A percentile compares a stretch with the other conserved stretches of the same genome.
phyloP scores from a whole-genome alignment of 2,329 filamentous ascomycete species.

The Apiospora marii region DNA sequence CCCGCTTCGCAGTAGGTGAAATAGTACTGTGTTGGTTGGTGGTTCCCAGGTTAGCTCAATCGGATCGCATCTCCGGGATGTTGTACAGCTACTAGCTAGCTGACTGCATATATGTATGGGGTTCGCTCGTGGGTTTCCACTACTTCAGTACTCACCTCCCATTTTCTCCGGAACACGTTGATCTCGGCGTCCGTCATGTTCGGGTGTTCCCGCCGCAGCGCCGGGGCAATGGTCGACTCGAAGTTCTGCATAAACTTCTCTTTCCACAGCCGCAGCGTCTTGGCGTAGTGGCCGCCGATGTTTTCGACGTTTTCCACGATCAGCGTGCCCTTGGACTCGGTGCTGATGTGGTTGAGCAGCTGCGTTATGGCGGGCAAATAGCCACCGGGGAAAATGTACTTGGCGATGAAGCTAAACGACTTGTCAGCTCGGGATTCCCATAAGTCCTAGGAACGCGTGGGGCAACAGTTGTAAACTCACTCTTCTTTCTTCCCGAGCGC shows the following conservation, averaged over 20 bases:
- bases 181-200: constrained; percentile 68
- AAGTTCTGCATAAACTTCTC: constrained; percentile 72
- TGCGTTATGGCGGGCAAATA: constrained; percentile 69
- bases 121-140: background rate
- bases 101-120: too few species aligned
- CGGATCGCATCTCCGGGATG: constrained; percentile 24
- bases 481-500: constrained; percentile 72
- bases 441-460: too few species aligned
- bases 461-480: constrained; percentile 44
- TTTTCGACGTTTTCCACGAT: constrained; percentile 74
- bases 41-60: background rate
- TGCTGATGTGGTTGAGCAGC: constrained; percentile 65
- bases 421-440: background rate
- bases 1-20: constrained; percentile 80
- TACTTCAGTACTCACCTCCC: constrained; percentile 60
- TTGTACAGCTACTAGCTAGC: background rate
- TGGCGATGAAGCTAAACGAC: constrained; percentile 69
- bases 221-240: constrained; percentile 64
- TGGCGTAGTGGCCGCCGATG: constrained; percentile 77
- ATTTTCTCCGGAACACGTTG: constrained; percentile 74
- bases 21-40: constrained; percentile 66
- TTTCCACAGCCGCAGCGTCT: constrained; percentile 72
- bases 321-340: constrained; percentile 66
- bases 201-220: constrained; percentile 64
- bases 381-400: constrained; percentile 82